Conservation (phyloP, 192 early-diverging fungal species). For the Chytriomyces hyalinus region DNA sequence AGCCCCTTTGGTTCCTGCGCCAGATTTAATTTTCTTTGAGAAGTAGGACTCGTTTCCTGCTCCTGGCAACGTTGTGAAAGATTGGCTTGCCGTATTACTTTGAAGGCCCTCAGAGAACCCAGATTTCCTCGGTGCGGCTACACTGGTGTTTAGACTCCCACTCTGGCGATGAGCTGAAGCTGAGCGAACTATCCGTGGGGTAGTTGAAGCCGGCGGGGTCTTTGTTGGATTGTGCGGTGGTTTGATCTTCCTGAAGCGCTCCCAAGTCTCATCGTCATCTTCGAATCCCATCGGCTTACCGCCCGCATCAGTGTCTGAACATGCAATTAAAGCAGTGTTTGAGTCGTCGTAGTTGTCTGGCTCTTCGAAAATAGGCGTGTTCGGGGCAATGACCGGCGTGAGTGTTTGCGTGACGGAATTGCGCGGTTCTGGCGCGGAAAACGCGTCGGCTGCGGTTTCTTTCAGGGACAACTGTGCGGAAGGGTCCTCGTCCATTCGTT, state of each 20-base stretch:
- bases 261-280: constrained; percentile 22
- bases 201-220: background rate
- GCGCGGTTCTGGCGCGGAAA: too few species aligned
- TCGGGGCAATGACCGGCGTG: too few species aligned
- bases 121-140: background rate
- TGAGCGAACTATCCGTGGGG: background rate
- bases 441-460: too few species aligned
- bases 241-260: constrained; percentile 4
- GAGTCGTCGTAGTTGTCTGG: background rate
- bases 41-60: background rate
- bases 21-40: background rate
- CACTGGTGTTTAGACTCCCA: too few species aligned
- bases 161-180: background rate
- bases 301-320: background rate
- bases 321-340: background rate
- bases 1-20: background rate
- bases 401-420: too few species aligned
- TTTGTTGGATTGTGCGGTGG: background rate
- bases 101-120: background rate
- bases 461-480: too few species aligned
- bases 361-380: background rate
- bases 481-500: too few species aligned
- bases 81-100: background rate
- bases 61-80: background rate
- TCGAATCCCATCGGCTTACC: constrained; percentile 19